Evolutionary conservation across 2,329 filamentous ascomycete genomes (phyloP).

Genomic region (Fusarium decemcellulare): DNA sequence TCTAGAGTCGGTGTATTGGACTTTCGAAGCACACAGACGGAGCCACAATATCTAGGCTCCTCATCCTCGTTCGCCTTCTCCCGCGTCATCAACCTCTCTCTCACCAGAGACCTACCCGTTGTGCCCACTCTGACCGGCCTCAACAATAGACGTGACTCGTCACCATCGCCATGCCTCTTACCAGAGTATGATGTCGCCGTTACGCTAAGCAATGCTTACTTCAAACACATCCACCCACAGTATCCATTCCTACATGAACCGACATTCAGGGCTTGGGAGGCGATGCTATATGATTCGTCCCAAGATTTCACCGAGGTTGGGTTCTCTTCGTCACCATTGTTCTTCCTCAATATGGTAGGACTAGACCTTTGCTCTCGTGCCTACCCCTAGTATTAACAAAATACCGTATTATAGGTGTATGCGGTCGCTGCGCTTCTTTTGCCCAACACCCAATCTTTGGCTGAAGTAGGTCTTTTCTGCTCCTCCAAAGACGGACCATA

Average conservation of each 20-base stretch:
- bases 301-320: conserved; percentile 2
- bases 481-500: no score
- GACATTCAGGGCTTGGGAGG: conserved; percentile 51
- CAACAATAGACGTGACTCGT: not conserved
- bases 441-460: conserved; percentile 10
- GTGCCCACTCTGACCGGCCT: not conserved
- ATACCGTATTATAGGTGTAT: conserved; percentile 8
- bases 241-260: conserved; percentile 55
- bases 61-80: conserved; percentile 50
- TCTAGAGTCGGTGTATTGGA: conserved; percentile 38
- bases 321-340: not conserved
- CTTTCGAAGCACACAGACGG: conserved; percentile 32
- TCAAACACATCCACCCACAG: conserved; percentile 55
- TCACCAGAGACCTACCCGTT: conserved; percentile 10
- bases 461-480: conserved; percentile 18
- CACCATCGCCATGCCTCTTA: conserved; percentile 14
- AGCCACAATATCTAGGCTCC: conserved; percentile 48
- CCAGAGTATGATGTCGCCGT: conserved; percentile 19
- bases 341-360: conserved; percentile 35
- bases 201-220: conserved; percentile 50
- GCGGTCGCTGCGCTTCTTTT: conserved; percentile 30
- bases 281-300: conserved; percentile 31
- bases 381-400: no score
- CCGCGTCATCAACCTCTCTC: conserved; percentile 38
- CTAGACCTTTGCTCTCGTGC: no score